These are phyloP conservation scores for Simplicillium aogashimaense DNA, from an alignment of 2,329 filamentous ascomycete species.

Conservation along the genomic window DNA sequence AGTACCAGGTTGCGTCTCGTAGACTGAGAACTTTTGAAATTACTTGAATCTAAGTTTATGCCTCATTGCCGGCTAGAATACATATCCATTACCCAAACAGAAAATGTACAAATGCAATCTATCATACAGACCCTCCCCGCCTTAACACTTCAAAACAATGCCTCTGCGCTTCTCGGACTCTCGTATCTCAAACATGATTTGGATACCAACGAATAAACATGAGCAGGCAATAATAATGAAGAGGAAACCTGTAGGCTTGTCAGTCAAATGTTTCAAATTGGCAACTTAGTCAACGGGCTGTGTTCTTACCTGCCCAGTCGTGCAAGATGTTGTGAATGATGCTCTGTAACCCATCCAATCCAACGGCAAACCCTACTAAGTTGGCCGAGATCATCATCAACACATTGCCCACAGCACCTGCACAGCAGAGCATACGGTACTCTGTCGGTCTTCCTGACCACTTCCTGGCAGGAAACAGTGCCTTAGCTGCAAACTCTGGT, in stretches of 20 bases:
- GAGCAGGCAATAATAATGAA: slow-evolving; percentile 65
- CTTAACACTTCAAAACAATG: slow-evolving; percentile 70
- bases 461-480: slow-evolving; percentile 61
- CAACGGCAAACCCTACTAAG: slow-evolving; percentile 88
- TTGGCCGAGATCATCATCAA: slow-evolving; percentile 96
- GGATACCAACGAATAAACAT: slow-evolving; percentile 74
- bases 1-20: no score
- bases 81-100: no score
- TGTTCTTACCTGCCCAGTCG: slow-evolving; percentile 53
- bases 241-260: slow-evolving; percentile 41
- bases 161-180: slow-evolving; percentile 77
- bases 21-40: no score
- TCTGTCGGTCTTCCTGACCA: slow-evolving; percentile 61
- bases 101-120: no score
- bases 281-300: background rate
- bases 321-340: slow-evolving; percentile 67
- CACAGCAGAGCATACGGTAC: slow-evolving; percentile 71
- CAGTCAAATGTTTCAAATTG: slow-evolving; percentile 8
- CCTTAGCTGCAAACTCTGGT: slow-evolving; percentile 66
- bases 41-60: no score
- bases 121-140: no score
- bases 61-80: no score
- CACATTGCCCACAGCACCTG: slow-evolving; percentile 74
- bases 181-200: slow-evolving; percentile 94
- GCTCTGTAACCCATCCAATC: slow-evolving; percentile 73